A percentile compares a stretch with the other conserved stretches of the same genome.
phyloP scores from a whole-genome alignment of 805 yeast genomes.

The Barnettozyma sp. region DNA sequence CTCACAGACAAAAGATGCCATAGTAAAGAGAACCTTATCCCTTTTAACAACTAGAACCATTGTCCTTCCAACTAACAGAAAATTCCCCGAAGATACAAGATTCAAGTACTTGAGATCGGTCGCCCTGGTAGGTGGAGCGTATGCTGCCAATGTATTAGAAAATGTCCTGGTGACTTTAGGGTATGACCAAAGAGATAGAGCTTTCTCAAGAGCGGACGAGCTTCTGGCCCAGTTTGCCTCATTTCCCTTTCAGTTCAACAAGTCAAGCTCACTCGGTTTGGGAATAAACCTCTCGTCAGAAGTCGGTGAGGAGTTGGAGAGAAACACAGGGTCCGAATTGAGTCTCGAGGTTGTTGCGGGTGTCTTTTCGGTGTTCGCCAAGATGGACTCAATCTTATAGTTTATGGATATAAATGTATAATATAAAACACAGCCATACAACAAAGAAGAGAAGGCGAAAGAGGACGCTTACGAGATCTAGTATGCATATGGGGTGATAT shows the following conservation, averaged over 20 bases:
- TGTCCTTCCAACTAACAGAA: constrained; percentile 47
- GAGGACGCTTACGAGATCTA: no score
- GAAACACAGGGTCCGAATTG: constrained; percentile 41
- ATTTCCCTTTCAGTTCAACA: constrained; percentile 71
- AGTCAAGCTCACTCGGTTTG: constrained; percentile 55
- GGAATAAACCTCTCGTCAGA: constrained; percentile 58
- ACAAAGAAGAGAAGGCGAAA: no score
- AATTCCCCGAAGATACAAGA: constrained; percentile 62
- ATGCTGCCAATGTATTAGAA: constrained; percentile 94
- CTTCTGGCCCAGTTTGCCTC: constrained; percentile 74
- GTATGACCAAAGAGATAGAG: constrained; percentile 86
- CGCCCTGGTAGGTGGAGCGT: constrained; percentile 78
- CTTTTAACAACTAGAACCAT: constrained; percentile 68
- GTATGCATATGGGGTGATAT: no score
- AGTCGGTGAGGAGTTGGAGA: constrained; percentile 38
- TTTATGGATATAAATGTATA: no score
- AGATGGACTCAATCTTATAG: constrained; percentile 83
- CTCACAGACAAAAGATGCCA: constrained; percentile 71
- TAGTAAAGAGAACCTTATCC: constrained; percentile 64
- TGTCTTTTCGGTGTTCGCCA: constrained; percentile 80
- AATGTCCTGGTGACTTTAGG: constrained; percentile 71
- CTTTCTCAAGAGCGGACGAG: constrained; percentile 92
- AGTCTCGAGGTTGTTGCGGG: constrained; percentile 89
- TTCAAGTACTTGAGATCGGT: constrained; percentile 72
- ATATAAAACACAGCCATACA: no score